Evolutionary conservation across 768 basidiomycete genomes (phyloP).

Genomic region (Calocybe gangraenosa): DNA sequence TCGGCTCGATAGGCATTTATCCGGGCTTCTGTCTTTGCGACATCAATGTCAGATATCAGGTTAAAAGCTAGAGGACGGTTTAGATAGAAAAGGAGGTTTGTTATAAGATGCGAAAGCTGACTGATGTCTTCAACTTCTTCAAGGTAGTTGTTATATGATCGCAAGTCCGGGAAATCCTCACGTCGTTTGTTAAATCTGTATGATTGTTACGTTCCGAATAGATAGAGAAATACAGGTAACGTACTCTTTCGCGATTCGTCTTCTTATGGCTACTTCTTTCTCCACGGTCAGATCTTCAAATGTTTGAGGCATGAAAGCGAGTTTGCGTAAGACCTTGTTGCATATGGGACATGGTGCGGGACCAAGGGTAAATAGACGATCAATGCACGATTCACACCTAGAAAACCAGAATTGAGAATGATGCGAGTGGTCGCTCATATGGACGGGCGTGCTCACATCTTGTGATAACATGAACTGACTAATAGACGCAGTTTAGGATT

Average conservation of each 20-base stretch:
- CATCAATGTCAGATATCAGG: slow-evolving; percentile 84
- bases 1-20: slow-evolving; percentile 75
- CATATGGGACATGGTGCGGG: slow-evolving; percentile 97
- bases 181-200: slow-evolving; percentile 88
- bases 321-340: slow-evolving; percentile 79
- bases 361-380: slow-evolving; percentile 91
- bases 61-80: slow-evolving; percentile 71
- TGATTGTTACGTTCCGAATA: not conserved
- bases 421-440: not conserved
- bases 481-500: slow-evolving; percentile 92
- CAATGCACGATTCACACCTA: slow-evolving; percentile 99
- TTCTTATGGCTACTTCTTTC: slow-evolving; percentile 88
- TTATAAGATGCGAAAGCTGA: slow-evolving; percentile 17
- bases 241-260: slow-evolving; percentile 87
- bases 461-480: slow-evolving; percentile 97
- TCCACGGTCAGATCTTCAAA: slow-evolving; percentile 92
- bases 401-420: not conserved
- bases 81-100: slow-evolving; percentile 3
- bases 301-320: slow-evolving; percentile 93
- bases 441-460: slow-evolving; percentile 65
- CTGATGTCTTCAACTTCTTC: slow-evolving; percentile 93
- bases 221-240: not conserved
- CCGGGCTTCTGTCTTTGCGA: slow-evolving; percentile 76
- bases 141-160: slow-evolving; percentile 90
- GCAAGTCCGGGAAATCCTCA: slow-evolving; percentile 81